phyloP scores from a whole-genome alignment of 176 grass and related monocot genomes.

The Ananas comosus region DNA sequence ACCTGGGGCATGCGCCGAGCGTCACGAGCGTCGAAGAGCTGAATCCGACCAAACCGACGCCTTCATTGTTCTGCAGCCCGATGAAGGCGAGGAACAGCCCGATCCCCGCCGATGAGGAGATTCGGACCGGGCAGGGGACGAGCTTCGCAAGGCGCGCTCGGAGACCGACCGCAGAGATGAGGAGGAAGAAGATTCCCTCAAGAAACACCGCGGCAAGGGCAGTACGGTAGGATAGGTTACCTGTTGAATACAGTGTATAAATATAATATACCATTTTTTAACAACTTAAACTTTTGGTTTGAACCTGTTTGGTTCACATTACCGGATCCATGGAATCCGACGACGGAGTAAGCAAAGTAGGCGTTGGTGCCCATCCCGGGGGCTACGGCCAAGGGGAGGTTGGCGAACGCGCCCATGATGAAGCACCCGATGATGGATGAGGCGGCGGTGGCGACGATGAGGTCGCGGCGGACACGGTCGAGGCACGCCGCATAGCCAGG shows the following conservation, averaged over 20 bases:
- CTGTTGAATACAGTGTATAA: too few relatives aligned
- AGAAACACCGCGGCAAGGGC: conserved; percentile 74
- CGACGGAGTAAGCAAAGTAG: conserved; percentile 75
- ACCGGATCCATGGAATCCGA: conserved; percentile 76
- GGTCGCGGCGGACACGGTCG: conserved; percentile 41
- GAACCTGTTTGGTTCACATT: too few relatives aligned
- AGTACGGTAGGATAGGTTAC: conserved; percentile 38
- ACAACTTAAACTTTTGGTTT: too few relatives aligned
- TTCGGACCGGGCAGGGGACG: conserved; percentile 52
- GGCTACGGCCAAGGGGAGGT: conserved; percentile 57
- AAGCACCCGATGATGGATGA: conserved; percentile 57
- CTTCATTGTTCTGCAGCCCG: conserved; percentile 51
- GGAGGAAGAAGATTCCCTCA: conserved; percentile 62
- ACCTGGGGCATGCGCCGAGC: conserved; percentile 53
- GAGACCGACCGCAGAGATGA: conserved; percentile 46
- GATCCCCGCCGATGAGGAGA: conserved; percentile 62
- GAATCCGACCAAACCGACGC: conserved; percentile 49
- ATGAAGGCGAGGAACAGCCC: conserved; percentile 62
- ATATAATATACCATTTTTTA: too few relatives aligned
- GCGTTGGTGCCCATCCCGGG: conserved; percentile 86
- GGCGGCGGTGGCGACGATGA: conserved; percentile 79
- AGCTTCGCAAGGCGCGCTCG: conserved; percentile 42
- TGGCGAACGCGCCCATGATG: conserved; percentile 72
- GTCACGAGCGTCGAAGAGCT: conserved; percentile 62
- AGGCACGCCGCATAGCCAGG: conserved; percentile 56